Evolutionary conservation across 2,329 filamentous ascomycete species (phyloP), one percentile per base, ranked within the genome.

Genomic region (Fusarium anguioides): DNA sequence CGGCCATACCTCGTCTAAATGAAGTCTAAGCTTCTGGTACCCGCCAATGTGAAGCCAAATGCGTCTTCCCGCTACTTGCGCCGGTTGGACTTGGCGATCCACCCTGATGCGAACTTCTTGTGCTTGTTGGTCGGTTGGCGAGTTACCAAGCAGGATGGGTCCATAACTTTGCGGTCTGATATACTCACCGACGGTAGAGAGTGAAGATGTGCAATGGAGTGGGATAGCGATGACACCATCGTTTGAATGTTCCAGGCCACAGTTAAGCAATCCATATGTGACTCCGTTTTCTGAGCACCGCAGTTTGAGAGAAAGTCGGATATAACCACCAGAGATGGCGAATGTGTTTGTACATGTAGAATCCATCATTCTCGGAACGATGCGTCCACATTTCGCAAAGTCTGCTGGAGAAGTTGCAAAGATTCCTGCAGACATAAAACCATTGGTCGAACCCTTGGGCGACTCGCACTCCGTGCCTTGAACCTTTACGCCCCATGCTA

Each of bases 51-150:
- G 41, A 6, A 58, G 42, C 51, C 52, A 58, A 4, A 54, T 17
- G 0, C 23, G 2, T 7, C 8, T 24, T 1, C 51, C 11, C 20
- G 4, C 8, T 7, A 7, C 3, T 26, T 39, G 7, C 1, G 2
- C 4, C 0, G 18, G 9, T 8, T 1, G 23, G 0, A 2, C 0
- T 20, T 59, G 51, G 9, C 41, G 35, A 5, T 37, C 14, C 15
- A 60, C 9, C 4, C 18, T 10, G 8, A 60, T 49, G 2, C 29
- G 36, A 14, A 58, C 20, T 4, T 37, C 21, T 0, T 26, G 10
- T 8, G 0, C 15, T 4, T 11, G 1, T 6, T 5, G 12, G 2
- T 17, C 10, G 2, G 9, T 6, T 1, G 2, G 7, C 2, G 6
- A 1, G 4, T 18, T 17, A 2, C 4, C 8, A 3, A 21, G 23